Base-by-base conservation (phyloP, 78 protist genomes). In the Speleostelium caveatum region DNA sequence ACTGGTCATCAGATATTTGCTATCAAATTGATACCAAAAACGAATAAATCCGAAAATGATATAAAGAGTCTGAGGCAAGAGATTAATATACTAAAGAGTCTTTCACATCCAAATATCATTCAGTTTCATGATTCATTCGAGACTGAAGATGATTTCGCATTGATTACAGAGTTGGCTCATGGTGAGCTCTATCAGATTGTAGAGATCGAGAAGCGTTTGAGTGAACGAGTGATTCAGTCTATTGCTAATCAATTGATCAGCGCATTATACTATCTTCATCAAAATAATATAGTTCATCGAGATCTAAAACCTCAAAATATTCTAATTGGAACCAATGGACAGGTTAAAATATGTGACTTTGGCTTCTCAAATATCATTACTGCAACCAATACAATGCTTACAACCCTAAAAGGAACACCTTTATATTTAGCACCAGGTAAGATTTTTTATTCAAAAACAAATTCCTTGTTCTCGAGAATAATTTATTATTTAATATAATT, bases 291-390 rank as follows among this genome's bases (percentile, higher is more conserved):
- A 53, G 89, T 97, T n/a, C 99, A 97, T 90, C 75, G 98, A 53
- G 98, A 97, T 72, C 83, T 97, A 72, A 96, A 97, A 86, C 98
- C 99, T 17, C 97, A 96, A 78, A 97, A 97, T 69, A 91, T 97
- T 19, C 87, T 97, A 14, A 73, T 97, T 36, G 93, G 95, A 10
- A n/a, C 87, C 12, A 35, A 93, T 61, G 95, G 97, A 1, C 35
- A 32, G 36, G 63, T 96, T 28, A 95, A 94, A 58, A 76, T 97
- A 36, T 94, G 96, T 59, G 98, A 97, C 86, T 97, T 97, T 79
- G 97, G 98, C 3, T 96, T 93, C 71, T 97, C 98, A 0, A 86
- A 94, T 3, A 76, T 93, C 16, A 75, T 95, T 85, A 68, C 95
- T 2, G 16, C 42, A 56, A 76, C 83, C 38, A 90, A 97, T 21